Evolutionary conservation across 192 early-diverging fungal genomes (phyloP), one percentile per base, ranked within the genome.

Genomic region (Coemansia sp.): DNA sequence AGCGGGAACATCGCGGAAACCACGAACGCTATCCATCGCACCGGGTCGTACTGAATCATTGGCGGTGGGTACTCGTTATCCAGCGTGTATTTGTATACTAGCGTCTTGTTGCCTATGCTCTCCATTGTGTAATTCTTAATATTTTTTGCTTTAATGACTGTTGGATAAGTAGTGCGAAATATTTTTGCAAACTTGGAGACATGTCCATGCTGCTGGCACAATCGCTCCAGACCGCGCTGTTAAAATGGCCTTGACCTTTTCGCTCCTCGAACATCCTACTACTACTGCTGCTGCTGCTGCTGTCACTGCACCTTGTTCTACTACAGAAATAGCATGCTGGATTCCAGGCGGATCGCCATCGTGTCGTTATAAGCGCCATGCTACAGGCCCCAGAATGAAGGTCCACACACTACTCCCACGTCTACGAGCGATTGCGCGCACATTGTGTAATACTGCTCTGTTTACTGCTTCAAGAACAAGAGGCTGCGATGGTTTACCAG

Each of bases 21-120:
- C 21, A 80, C 25, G 26, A 62, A 80, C 21, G 77, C 64, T 58
- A 80, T 62, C 77, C 77, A 80, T n/a, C 72, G 67, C 47, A 71
- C 68, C 19, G 77, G 71, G 14, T 58, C 65, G 38, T 80, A 80
- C 58, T 70, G 47, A 7, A 80, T 52, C 72, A 74, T 68, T 18
- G 77, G 77, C 50, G 77, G 77, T 24, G 77, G 77, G 49, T 74
- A 80, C 54, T 64, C 53, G 58, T 80, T 80, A 31, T 55, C 68
- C 34, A 69, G 60, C 7, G 77, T 80, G 65, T 71, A 80, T 62
- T 62, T 62, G 56, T 80, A 80, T 27, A 74, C 65, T 23, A 80
- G 58, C 49, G 77, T 71, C 38, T 53, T 60, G 62, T 71, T 80
- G n/a, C 27, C 32, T 1, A 23, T 25, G 19, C 9, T 52, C 24